Evolutionary conservation across 345 rosid species (phyloP), one percentile per base, ranked within the genome.

Genomic region (Syzygium grande): DNA sequence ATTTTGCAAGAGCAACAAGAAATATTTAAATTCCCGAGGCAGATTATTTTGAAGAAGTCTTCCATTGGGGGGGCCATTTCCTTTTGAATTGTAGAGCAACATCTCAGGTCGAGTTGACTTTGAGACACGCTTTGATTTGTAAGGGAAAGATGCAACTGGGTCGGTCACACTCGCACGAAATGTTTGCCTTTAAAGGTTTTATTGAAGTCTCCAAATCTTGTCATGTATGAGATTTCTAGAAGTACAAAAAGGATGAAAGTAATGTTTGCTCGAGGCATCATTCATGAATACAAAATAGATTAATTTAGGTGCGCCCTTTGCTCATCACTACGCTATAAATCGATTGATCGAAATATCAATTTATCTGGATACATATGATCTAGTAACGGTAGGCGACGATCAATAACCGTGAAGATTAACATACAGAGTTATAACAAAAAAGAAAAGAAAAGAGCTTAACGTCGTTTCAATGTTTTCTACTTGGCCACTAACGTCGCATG

Each of bases 321-420:
- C 43, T 65, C 22, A 65, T 65, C 11, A 30, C 0, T 29, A 63
- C 0, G 30, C 7, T 6, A 7, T 43, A 43, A 43, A 63, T 63
- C 29, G 9, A 29, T 63, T 3, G 11, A 63, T 14, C 77, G 4
- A 29, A 63, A 3, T 15, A 63, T 63, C 41, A 29, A 29, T 63
- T 63, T 15, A 3, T 10, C 0, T 0, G 3, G 30, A 29, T 29
- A 63, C 5, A 7, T 29, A 29, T 63, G 0, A n/a, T 29, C 11
- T 15, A 61, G 34, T 34, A 61, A n/a, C 0, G 4, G 41, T 38
- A 38, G 41, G 3, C 3, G 1, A 29, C 1, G 1, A 6, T 63
- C 11, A 9, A 63, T 15, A 41, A 63, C 2, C 5, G 5, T 29
- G 22, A 29, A 63, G 22, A 15, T 63, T 63, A 15, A 1, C 10